These are phyloP conservation scores for Paracamarosporium sp. DNA, from an alignment of 2,329 filamentous ascomycete species.

Conservation along the genomic window DNA sequence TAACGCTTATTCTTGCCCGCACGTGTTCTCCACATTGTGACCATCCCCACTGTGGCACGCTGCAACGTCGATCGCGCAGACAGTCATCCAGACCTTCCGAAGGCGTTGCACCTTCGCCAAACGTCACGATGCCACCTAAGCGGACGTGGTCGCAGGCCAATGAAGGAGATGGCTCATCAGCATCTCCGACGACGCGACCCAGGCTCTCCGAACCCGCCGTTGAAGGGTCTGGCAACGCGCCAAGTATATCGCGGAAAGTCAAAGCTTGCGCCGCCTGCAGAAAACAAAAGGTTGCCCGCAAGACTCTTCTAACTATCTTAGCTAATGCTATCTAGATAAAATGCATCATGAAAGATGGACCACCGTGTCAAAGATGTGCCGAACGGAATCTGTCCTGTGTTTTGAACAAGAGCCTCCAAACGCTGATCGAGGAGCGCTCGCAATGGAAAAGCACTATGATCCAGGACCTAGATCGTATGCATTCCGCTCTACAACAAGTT, in stretches of 20 bases:
- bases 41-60: neutral
- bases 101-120: neutral
- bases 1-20: neutral
- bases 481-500: slow-evolving; percentile 50
- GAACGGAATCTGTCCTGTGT: slow-evolving; percentile 59
- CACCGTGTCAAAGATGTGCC: slow-evolving; percentile 57
- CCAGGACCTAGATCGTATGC: slow-evolving; percentile 37
- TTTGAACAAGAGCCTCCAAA: slow-evolving; percentile 59
- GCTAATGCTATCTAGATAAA: slow-evolving; percentile 47
- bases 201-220: slow-evolving; percentile 13
- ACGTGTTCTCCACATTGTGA: neutral
- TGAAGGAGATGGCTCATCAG: slow-evolving; percentile 12
- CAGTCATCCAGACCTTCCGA: slow-evolving; percentile 2
- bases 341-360: slow-evolving; percentile 59
- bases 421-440: slow-evolving; percentile 55
- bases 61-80: neutral
- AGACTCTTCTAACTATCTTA: neutral
- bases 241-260: slow-evolving; percentile 40
- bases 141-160: slow-evolving; percentile 30
- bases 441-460: slow-evolving; percentile 37
- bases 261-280: slow-evolving; percentile 61
- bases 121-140: slow-evolving; percentile 26
- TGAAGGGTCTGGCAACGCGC: slow-evolving; percentile 13
- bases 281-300: slow-evolving; percentile 53
- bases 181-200: slow-evolving; percentile 11